phyloP scores from a whole-genome alignment of 2,329 filamentous ascomycete species.

The Chalaropsis thielavioides region DNA sequence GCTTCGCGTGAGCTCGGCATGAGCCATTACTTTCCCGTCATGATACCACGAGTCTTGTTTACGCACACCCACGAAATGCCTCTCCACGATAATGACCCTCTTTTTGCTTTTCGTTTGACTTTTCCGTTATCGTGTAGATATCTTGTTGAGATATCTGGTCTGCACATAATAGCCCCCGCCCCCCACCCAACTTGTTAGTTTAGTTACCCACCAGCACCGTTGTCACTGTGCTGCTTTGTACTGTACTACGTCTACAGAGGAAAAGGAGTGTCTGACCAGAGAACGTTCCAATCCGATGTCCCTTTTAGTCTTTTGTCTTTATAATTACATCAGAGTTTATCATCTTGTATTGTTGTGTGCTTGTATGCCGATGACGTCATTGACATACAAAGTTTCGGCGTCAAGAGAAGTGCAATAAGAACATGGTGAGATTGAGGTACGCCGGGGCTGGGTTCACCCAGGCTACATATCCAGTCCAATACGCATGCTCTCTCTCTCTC shows the following conservation, averaged over 20 bases:
- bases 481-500: neutral
- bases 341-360: neutral
- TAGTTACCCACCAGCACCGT: neutral
- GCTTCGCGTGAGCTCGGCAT: neutral
- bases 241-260: neutral
- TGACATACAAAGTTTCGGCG: neutral
- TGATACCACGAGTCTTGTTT: slow-evolving; percentile 3
- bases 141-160: slow-evolving; percentile 1
- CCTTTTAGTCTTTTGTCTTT: neutral
- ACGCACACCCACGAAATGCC: neutral
- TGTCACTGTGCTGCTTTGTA: neutral
- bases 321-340: neutral
- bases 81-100: neutral
- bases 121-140: neutral
- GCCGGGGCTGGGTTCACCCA: neutral
- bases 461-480: neutral
- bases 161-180: neutral
- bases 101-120: neutral
- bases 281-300: neutral
- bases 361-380: neutral
- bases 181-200: too few species aligned
- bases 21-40: neutral
- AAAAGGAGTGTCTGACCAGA: neutral
- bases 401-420: neutral
- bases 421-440: neutral